These are phyloP conservation scores for Sugiyamaella novakii DNA, from an alignment of 1,139 yeast species.

Conservation along the genomic window DNA sequence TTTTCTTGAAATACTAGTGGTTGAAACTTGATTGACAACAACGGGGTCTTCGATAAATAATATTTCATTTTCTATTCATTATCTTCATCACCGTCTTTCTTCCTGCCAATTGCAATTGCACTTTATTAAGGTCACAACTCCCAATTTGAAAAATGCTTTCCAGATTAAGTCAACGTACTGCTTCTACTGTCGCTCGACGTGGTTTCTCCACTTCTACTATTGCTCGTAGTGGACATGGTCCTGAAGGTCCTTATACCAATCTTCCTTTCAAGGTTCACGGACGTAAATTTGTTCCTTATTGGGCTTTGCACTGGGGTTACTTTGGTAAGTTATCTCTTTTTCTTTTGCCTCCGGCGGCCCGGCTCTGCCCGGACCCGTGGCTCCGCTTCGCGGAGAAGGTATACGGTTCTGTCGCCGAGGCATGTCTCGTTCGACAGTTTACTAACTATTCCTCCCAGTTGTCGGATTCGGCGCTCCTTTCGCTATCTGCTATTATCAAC, in stretches of 20 bases:
- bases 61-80: slow-evolving; percentile 6
- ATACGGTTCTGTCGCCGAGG: no score
- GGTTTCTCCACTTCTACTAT: slow-evolving; percentile 39
- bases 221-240: slow-evolving; percentile 51
- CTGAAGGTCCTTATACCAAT: slow-evolving; percentile 88
- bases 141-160: slow-evolving; percentile 23
- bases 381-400: background rate
- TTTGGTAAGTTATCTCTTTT: slow-evolving; percentile 51
- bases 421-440: no score
- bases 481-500: slow-evolving; percentile 43
- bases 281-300: slow-evolving; percentile 81
- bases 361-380: background rate
- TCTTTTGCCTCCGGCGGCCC: background rate
- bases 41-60: background rate
- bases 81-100: background rate
- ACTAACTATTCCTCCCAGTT: no score
- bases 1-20: slow-evolving; percentile 14
- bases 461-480: slow-evolving; percentile 46
- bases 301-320: slow-evolving; percentile 76
- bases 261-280: slow-evolving; percentile 90
- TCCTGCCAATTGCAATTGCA: background rate
- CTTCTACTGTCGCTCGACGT: slow-evolving; percentile 31
- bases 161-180: slow-evolving; percentile 33
- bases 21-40: slow-evolving; percentile 9
- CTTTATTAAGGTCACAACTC: no score